Evolutionary conservation across 768 basidiomycete species (phyloP).

Genomic region (Megacollybia marginata): DNA sequence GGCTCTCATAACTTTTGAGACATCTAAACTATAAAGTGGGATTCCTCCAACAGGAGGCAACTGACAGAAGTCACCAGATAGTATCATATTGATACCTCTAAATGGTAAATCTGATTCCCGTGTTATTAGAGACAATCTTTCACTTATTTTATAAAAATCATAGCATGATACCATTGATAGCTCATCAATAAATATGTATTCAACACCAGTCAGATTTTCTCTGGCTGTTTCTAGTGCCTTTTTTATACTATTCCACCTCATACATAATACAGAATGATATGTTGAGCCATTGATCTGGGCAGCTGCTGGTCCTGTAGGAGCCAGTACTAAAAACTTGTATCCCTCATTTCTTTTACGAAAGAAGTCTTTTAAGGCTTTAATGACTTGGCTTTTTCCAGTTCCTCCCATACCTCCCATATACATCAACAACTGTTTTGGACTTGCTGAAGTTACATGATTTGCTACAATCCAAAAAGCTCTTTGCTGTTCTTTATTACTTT

Average conservation of each 20-base stretch:
- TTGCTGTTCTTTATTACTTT: constrained; percentile 1
- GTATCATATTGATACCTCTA: constrained; percentile 19
- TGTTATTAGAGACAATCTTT: no score
- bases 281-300: constrained; percentile 9
- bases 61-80: constrained; percentile 25
- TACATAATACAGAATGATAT: constrained; percentile 8
- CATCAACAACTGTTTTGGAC: no score
- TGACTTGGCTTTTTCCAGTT: not conserved
- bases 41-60: constrained; percentile 17
- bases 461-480: constrained; percentile 1
- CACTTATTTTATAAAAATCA: constrained; percentile 9
- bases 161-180: constrained; percentile 19
- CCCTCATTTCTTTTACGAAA: not conserved
- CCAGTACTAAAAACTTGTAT: constrained; percentile 1
- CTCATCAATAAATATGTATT: constrained; percentile 24
- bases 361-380: not conserved
- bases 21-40: constrained; percentile 13
- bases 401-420: no score
- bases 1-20: not conserved
- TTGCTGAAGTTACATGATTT: not conserved
- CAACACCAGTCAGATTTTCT: constrained; percentile 6
- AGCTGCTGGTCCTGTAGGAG: constrained; percentile 10
- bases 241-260: not conserved
- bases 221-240: not conserved
- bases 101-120: constrained; percentile 3